Percentiles rank a stretch among this genome's conserved stretches.
Conservation (phyloP, 2,329 filamentous ascomycete species). For the Torrubiella hemipterigena region DNA sequence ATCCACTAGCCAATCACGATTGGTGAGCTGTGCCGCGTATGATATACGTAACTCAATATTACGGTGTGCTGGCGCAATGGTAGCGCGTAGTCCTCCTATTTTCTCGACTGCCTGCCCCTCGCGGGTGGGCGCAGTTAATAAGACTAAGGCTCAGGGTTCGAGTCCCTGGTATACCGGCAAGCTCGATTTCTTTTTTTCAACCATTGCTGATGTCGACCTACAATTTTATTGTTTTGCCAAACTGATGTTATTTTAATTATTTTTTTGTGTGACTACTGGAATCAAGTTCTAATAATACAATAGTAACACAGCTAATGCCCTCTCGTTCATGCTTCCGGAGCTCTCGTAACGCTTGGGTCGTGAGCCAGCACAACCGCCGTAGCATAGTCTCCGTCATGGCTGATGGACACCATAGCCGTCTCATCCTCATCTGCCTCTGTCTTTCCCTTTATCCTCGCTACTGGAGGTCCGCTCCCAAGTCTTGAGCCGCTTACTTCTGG, state of each 20-base stretch:
- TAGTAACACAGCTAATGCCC: not conserved
- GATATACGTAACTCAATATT: no score
- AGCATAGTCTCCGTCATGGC: constrained; percentile 77
- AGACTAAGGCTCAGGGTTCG: no score
- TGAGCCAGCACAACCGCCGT: constrained; percentile 53
- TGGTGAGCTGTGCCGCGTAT: no score
- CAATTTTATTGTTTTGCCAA: no score
- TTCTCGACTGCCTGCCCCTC: no score
- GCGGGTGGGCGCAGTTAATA: no score
- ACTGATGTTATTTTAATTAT: not conserved
- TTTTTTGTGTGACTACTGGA: not conserved
- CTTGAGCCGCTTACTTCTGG: constrained; percentile 11
- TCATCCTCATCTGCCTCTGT: constrained; percentile 24
- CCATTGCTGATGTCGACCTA: no score
- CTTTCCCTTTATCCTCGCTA: constrained; percentile 27
- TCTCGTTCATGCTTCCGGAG: not conserved
- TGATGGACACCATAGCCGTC: constrained; percentile 65
- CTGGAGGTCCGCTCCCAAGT: constrained; percentile 27
- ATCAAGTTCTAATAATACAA: not conserved
- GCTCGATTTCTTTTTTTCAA: no score
- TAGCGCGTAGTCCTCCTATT: constrained; percentile 4
- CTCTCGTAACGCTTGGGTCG: constrained; percentile 8
- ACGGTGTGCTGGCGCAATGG: constrained; percentile 2
- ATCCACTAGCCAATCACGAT: no score
- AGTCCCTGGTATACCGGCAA: no score